Evolutionary conservation across 768 basidiomycete species (phyloP).

Genomic region (Auricularia cornea): DNA sequence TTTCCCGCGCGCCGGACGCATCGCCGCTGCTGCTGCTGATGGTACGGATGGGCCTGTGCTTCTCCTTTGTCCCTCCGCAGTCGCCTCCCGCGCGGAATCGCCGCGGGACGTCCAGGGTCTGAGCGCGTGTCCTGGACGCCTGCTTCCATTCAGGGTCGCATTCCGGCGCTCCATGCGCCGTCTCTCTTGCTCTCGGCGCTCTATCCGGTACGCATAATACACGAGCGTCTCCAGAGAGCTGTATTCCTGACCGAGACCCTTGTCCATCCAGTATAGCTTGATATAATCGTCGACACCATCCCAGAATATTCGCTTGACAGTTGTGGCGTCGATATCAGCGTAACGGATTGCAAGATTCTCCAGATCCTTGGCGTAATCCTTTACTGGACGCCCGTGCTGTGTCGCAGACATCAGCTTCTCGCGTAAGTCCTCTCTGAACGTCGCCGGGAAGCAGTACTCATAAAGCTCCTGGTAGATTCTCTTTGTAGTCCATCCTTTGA

Average conservation of each 20-base stretch:
- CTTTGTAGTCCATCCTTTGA: constrained; percentile 19
- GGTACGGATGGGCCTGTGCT: not conserved
- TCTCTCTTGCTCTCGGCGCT: not conserved
- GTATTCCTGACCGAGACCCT: constrained; percentile 20
- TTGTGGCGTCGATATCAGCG: constrained; percentile 18
- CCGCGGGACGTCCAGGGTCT: not conserved
- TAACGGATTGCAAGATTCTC: constrained; percentile 28
- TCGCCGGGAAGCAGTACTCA: constrained; percentile 29
- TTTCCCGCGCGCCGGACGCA: not conserved
- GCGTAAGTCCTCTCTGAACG: constrained; percentile 19
- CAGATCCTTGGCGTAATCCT: constrained; percentile 27
- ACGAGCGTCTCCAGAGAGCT: constrained; percentile 20
- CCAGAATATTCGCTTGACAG: constrained; percentile 28
- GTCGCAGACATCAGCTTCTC: constrained; percentile 14
- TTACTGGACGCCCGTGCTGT: constrained; percentile 22
- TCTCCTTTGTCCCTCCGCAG: not conserved
- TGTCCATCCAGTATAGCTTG: constrained; percentile 23
- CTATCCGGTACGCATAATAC: not conserved
- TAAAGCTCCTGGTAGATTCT: constrained; percentile 28
- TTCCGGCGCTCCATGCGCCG: constrained; percentile 12
- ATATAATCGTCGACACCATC: constrained; percentile 19
- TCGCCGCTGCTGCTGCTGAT: not conserved
- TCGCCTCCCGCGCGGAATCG: not conserved
- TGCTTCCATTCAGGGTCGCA: constrained; percentile 9
- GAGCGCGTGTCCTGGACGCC: not conserved